Evolutionary conservation across 2,329 filamentous ascomycete genomes (phyloP).

Genomic region (Bipolaris sorokiniana): DNA sequence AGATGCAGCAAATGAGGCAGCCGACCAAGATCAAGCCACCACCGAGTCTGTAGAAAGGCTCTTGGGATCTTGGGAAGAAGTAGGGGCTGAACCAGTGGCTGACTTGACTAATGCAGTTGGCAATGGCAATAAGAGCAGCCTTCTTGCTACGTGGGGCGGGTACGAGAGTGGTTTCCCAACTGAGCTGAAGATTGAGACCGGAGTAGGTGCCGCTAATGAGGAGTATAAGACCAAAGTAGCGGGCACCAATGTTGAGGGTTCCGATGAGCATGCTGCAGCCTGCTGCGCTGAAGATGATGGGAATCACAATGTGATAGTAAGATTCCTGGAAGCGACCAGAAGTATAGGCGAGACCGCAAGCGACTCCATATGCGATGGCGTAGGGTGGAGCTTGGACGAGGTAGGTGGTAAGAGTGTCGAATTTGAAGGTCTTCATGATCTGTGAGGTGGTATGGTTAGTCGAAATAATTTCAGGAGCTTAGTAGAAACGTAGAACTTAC

Average conservation of each 20-base stretch:
- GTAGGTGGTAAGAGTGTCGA: slow-evolving; percentile 41
- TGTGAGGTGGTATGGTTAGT: slow-evolving; percentile 1
- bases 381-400: slow-evolving; percentile 53
- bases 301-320: slow-evolving; percentile 37
- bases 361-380: slow-evolving; percentile 36
- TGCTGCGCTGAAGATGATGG: slow-evolving; percentile 29
- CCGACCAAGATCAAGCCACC: slow-evolving; percentile 37
- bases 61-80: slow-evolving; percentile 43
- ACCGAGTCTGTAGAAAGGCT: slow-evolving; percentile 29
- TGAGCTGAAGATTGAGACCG: slow-evolving; percentile 51
- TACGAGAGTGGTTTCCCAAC: slow-evolving; percentile 53
- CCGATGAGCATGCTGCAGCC: slow-evolving; percentile 37
- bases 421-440: slow-evolving; percentile 32
- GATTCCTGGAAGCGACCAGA: slow-evolving; percentile 40
- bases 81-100: slow-evolving; percentile 54
- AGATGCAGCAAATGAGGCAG: slow-evolving; percentile 29
- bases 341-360: slow-evolving; percentile 33
- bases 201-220: slow-evolving; percentile 49
- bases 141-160: slow-evolving; percentile 51
- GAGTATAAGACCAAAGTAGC: slow-evolving; percentile 39
- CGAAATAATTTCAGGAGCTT: background rate
- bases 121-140: slow-evolving; percentile 53
- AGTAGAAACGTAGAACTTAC: slow-evolving; percentile 1
- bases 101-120: slow-evolving; percentile 50
- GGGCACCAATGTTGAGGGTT: slow-evolving; percentile 38